Percentiles rank a stretch among this genome's conserved stretches.
Conservation (phyloP, 2,329 filamentous ascomycete species). For the Pyrenochaeta sp. region DNA sequence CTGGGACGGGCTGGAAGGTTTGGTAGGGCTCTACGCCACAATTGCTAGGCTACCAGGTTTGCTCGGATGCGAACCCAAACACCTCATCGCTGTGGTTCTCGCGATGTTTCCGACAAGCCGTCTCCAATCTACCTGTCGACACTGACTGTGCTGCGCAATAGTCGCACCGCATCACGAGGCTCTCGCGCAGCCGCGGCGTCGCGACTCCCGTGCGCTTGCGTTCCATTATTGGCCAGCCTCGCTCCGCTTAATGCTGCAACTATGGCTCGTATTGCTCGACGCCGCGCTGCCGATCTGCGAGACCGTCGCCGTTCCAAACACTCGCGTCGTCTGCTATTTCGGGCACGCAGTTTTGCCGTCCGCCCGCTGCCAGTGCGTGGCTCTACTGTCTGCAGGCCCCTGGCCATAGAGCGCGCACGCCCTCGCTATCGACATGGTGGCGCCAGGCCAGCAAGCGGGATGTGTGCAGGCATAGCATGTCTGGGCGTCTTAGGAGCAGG, state of each 20-base stretch:
- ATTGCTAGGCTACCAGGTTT: constrained; percentile 10
- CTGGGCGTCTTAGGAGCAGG: constrained; percentile 25
- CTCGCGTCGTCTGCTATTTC: constrained; percentile 41
- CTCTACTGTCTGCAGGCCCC: constrained; percentile 9
- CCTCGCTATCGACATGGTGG: constrained; percentile 27
- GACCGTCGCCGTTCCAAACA: constrained; percentile 35
- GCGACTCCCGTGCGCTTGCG: constrained; percentile 3
- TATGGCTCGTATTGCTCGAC: constrained; percentile 30
- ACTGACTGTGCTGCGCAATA: background rate
- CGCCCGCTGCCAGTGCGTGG: constrained; percentile 30
- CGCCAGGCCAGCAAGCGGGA: constrained; percentile 33
- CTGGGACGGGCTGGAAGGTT: background rate
- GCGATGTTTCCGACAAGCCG: background rate
- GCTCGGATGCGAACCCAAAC: background rate
- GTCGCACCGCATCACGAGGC: constrained; percentile 21
- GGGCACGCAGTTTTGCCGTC: constrained; percentile 31
- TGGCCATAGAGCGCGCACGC: constrained; percentile 7
- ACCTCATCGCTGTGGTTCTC: background rate
- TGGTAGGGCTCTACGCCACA: background rate
- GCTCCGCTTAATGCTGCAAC: constrained; percentile 7
- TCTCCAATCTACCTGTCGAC: background rate
- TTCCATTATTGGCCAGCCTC: constrained; percentile 24
- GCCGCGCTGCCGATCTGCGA: constrained; percentile 29
- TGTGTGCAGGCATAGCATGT: constrained; percentile 31
- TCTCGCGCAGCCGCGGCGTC: constrained; percentile 5